phyloP scores from a whole-genome alignment of 148 eudicot species.

The Cornus kousa region DNA sequence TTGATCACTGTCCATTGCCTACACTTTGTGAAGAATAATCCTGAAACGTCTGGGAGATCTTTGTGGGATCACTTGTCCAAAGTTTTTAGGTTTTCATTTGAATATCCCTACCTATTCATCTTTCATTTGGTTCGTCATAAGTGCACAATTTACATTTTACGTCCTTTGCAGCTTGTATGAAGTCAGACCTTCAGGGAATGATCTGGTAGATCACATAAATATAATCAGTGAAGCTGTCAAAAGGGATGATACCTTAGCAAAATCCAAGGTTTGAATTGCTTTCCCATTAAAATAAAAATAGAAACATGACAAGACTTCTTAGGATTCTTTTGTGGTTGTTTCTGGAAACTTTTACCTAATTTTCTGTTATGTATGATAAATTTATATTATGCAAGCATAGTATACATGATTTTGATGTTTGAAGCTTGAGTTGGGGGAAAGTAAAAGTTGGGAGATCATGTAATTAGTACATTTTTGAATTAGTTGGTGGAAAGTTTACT shows the following conservation, averaged over 20 bases:
- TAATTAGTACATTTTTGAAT: too few relatives aligned
- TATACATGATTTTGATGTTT: neutral
- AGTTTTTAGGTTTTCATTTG: slow-evolving; percentile 54
- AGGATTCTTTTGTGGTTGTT: neutral
- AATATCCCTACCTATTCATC: neutral
- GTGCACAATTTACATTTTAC: neutral
- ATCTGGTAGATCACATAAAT: slow-evolving; percentile 48
- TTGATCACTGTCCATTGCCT: slow-evolving; percentile 63
- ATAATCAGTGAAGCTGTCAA: slow-evolving; percentile 59
- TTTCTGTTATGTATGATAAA: neutral
- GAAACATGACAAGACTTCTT: neutral
- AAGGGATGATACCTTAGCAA: slow-evolving; percentile 55
- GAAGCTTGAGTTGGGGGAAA: neutral
- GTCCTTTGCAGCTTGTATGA: slow-evolving; percentile 53
- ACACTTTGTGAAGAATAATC: slow-evolving; percentile 44
- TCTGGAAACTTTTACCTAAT: neutral
- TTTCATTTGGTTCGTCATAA: neutral
- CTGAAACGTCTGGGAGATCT: slow-evolving; percentile 38
- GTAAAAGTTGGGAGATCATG: too few relatives aligned
- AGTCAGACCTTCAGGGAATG: slow-evolving; percentile 57
- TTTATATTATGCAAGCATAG: neutral
- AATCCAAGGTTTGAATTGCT: slow-evolving; percentile 56
- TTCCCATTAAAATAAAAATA: neutral
- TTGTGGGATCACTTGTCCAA: slow-evolving; percentile 64
- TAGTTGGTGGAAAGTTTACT: too few relatives aligned